Evolutionary conservation across 495 filamentous ascomycete species (phyloP), one percentile per base, ranked within the genome.

Genomic region (Penicillium daleae): DNA sequence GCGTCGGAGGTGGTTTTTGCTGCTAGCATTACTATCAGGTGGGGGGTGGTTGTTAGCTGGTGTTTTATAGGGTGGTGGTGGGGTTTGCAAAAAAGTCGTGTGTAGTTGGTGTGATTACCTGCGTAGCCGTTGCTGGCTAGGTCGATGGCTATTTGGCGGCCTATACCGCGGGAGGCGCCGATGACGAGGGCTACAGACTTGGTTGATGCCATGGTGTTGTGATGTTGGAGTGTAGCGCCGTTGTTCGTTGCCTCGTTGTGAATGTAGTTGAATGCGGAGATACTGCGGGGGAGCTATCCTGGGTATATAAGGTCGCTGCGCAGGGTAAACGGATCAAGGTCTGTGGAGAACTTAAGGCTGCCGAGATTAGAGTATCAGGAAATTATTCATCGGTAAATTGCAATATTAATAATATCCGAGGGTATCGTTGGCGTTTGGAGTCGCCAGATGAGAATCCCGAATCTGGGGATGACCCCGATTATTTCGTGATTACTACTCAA

Each of bases 1-100:
- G 89, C 84, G 68, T 89, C 82, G 56, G 88, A 92, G 10, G 83
- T 89, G 49, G 87, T 89, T 72, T 93, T 95, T n/a, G 91, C 90
- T 21, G 90, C 85, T 12, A 94, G 84, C 64, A 93, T 87, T 56
- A 95, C 92, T 96, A n/a, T n/a, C n/a, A 3, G 6, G 29, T 51
- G 12, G 50, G 24, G n/a, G 4, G 9, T 17, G 2, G 13, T 17
- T 8, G 33, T 40, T n/a, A 39, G 54, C 6, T 54, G 8, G 10
- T 3, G 4, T 50, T 2, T 69, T 57, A 33, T 59, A 62, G 48
- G 21, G 56, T 48, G 39, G 40, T 53, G 49, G 29, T 51, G 24
- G 12, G 24, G n/a, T n/a, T n/a, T n/a, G n/a, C n/a, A n/a, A n/a
- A n/a, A n/a, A n/a, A n/a, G n/a, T n/a, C n/a, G n/a, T n/a, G n/a